Evolutionary conservation across 257 asterid genomes (phyloP), one percentile per base, ranked within the genome.

Genomic region (Gardenia jasminoides): DNA sequence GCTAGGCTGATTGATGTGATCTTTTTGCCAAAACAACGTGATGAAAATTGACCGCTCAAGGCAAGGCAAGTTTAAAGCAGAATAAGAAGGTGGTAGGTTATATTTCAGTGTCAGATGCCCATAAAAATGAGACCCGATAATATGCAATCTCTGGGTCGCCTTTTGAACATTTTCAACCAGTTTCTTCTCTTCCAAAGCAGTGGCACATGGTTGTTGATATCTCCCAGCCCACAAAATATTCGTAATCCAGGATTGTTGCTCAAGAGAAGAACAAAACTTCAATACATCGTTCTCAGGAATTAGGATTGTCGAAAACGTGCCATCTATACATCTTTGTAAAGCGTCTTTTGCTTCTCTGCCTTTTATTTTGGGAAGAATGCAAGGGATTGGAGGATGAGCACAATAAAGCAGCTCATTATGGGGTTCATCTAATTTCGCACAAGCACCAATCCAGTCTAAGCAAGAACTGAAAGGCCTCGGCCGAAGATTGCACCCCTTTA

Each of bases 41-140:
- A 69, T 62, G 41, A 71, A 66, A 67, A 75, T 47, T 65, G 71
- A 80, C 61, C 73, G 33, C 30, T 39, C 59, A 31, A 70, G 59
- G 3, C 1, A 43, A 43, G 72, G 71, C 66, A 33, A 44, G 54
- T 62, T 69, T 50, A 64, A 73, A 43, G 28, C 31, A 76, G 68
- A 68, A 50, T 26, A 33, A 75, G 33, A 50, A 59, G 10, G 64
- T 77, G 10, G 64, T 77, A 28, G 31, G 74, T 76, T 69, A 76
- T n/a, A 71, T 66, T 76, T 83, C 84, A 74, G 33, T 66, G 72
- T 84, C 76, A 73, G 31, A 69, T 81, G 81, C 12, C 83, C 78
- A 76, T 74, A 81, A 80, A 10, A 56, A 26, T 70, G 17, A 56
- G 7, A 43, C 58, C 70, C 28, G 26, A 43, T 48, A 30, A n/a